Evolutionary conservation across 2,329 filamentous ascomycete genomes (phyloP).

Genomic region (Dothiorella sarmentorum): DNA sequence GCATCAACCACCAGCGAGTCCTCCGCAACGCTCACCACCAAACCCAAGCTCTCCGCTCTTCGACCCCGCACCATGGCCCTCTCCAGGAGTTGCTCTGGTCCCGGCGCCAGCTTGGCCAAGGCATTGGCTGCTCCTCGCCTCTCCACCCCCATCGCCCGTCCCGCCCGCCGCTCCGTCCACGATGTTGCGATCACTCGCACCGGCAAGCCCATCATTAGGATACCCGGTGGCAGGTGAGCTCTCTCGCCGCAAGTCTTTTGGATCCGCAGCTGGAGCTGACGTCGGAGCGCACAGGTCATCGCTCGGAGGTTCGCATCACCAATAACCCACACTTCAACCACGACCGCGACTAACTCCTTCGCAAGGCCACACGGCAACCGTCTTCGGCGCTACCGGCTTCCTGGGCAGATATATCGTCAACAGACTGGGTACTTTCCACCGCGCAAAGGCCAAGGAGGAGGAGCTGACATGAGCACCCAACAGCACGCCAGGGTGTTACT

Average conservation of each 20-base stretch:
- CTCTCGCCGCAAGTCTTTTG: conserved; percentile 24
- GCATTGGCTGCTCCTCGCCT: conserved; percentile 29
- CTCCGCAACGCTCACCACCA: conserved; percentile 54
- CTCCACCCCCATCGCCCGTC: conserved; percentile 19
- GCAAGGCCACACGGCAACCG: conserved; percentile 87
- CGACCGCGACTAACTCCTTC: conserved; percentile 32
- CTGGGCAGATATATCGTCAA: conserved; percentile 97
- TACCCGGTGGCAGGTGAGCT: conserved; percentile 81
- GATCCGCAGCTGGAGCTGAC: conserved; percentile 23
- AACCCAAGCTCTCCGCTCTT: conserved; percentile 30
- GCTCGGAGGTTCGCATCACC: conserved; percentile 64
- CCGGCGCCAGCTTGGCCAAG: conserved; percentile 35
- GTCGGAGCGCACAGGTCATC: conserved; percentile 59
- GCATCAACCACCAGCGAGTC: conserved; percentile 19
- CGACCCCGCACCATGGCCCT: conserved; percentile 38
- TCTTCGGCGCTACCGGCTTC: conserved; percentile 96
- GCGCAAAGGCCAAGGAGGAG: not conserved
- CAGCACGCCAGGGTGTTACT: conserved; percentile 88
- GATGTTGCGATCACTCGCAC: conserved; percentile 93
- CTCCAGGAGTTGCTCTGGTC: conserved; percentile 39
- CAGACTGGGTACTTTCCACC: conserved; percentile 64
- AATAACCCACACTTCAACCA: conserved; percentile 17
- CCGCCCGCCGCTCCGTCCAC: conserved; percentile 46
- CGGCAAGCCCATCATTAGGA: conserved; percentile 88
- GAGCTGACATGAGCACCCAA: conserved; percentile 19